Evolutionary conservation across 2,329 filamentous ascomycete species (phyloP).

Genomic region (Fusarium burgessii): DNA sequence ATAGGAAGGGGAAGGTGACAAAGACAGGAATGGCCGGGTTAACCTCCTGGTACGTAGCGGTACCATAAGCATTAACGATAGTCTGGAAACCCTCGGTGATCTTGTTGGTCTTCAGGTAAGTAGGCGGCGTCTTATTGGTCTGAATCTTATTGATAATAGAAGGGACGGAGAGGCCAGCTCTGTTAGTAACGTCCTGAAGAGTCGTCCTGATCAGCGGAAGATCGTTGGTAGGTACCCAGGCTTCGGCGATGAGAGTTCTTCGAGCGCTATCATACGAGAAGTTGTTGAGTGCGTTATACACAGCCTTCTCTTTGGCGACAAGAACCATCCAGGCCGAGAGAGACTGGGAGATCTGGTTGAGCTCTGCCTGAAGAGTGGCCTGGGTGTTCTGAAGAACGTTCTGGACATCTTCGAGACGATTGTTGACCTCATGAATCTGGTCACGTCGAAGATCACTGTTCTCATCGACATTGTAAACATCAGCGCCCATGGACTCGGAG

Average conservation of each 20-base stretch:
- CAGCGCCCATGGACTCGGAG: slow-evolving; percentile 94
- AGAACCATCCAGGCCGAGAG: slow-evolving; percentile 98
- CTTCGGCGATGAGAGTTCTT: slow-evolving; percentile 96
- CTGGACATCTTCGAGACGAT: slow-evolving; percentile 87
- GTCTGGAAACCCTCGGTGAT: slow-evolving; percentile 99
- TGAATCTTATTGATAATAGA: slow-evolving; percentile 98
- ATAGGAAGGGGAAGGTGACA: slow-evolving; percentile 98
- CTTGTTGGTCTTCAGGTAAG: slow-evolving; percentile 97
- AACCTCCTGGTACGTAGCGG: slow-evolving; percentile 95
- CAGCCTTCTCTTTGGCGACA: slow-evolving; percentile 97
- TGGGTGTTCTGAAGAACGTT: slow-evolving; percentile 97
- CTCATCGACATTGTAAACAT: slow-evolving; percentile 97
- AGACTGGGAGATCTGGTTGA: slow-evolving; percentile 92
- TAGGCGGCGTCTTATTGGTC: slow-evolving; percentile 97
- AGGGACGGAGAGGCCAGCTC: slow-evolving; percentile 94
- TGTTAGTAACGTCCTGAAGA: slow-evolving; percentile 95
- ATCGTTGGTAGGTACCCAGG: slow-evolving; percentile 95
- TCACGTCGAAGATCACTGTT: slow-evolving; percentile 95
- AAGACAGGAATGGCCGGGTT: slow-evolving; percentile 96
- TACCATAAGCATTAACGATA: slow-evolving; percentile 98
- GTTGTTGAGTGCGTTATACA: slow-evolving; percentile 93
- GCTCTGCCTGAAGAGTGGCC: slow-evolving; percentile 89
- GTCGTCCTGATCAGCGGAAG: slow-evolving; percentile 91
- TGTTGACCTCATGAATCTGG: slow-evolving; percentile 98
- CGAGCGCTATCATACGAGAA: slow-evolving; percentile 97